A percentile compares a stretch with the other conserved stretches of the same genome.
Conservation (phyloP, 352 stramenopile genomes). For the Globisporangium cederbergense region DNA sequence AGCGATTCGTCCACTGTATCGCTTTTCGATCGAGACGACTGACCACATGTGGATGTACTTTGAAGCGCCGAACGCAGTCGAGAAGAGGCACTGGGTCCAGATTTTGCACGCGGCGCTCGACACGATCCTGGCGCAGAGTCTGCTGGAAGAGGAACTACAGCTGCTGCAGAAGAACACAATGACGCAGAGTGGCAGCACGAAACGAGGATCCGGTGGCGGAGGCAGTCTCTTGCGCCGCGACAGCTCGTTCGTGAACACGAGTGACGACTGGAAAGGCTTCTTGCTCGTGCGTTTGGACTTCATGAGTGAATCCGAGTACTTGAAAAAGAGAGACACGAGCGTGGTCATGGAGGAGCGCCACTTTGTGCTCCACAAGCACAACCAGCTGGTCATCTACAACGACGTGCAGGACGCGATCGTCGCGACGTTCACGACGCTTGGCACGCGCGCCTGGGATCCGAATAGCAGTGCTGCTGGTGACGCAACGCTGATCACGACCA, state of each 20-base stretch:
- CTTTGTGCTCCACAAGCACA: constrained; percentile 43
- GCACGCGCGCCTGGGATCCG: constrained; percentile 42
- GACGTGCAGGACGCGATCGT: constrained; percentile 25
- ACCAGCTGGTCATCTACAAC: constrained; percentile 45
- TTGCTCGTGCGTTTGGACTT: constrained; percentile 40
- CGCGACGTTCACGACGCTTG: constrained; percentile 38
- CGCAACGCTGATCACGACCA: constrained; percentile 23
- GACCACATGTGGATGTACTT: constrained; percentile 51
- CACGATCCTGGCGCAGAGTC: constrained; percentile 39
- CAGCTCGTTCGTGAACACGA: constrained; percentile 3
- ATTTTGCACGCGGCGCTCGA: constrained; percentile 50
- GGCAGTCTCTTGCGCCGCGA: not conserved
- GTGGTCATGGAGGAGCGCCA: constrained; percentile 42
- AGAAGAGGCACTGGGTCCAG: constrained; percentile 49
- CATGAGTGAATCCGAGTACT: constrained; percentile 17
- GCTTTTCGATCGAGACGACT: constrained; percentile 54
- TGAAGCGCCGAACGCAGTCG: constrained; percentile 27
- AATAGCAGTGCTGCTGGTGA: not conserved
- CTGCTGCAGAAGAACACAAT: constrained; percentile 6
- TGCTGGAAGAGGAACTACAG: constrained; percentile 34
- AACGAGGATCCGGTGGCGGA: not conserved
- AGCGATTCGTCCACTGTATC: constrained; percentile 17
- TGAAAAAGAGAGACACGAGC: constrained; percentile 20
- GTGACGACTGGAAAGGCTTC: constrained; percentile 18
- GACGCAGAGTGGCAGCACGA: not conserved